A percentile compares a stretch with the other conserved stretches of the same genome.
Conservation (phyloP, 2,329 filamentous ascomycete genomes). For the Aureobasidium sp. region DNA sequence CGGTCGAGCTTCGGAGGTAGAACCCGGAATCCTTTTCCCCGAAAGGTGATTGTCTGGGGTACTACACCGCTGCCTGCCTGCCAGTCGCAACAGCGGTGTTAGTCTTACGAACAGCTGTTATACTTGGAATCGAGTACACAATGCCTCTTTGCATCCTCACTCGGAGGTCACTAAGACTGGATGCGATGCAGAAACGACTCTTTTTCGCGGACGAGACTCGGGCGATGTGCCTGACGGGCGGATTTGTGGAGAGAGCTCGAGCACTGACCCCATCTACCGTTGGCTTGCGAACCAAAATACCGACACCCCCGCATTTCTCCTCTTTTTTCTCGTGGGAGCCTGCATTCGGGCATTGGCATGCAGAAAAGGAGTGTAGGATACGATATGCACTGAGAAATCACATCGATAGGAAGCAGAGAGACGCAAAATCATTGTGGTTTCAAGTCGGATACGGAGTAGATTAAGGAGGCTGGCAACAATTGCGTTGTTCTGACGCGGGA, state of each 20-base stretch:
- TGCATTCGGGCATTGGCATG: too few relatives aligned
- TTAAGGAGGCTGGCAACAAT: neutral
- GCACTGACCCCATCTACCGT: neutral
- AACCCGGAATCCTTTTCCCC: neutral
- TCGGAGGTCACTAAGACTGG: neutral
- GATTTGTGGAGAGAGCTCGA: slow-evolving; percentile 3
- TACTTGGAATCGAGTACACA: too few relatives aligned
- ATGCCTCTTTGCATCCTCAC: neutral
- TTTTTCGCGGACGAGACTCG: neutral
- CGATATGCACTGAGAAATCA: too few relatives aligned
- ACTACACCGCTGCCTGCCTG: too few relatives aligned
- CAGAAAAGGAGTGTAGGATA: too few relatives aligned
- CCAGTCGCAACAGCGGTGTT: too few relatives aligned
- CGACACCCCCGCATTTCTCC: neutral
- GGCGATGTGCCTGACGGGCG: neutral
- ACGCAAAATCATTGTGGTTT: too few relatives aligned
- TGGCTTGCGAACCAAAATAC: neutral
- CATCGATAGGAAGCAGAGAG: too few relatives aligned
- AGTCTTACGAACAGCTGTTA: too few relatives aligned
- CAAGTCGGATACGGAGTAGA: too few relatives aligned
- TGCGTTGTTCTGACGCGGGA: neutral
- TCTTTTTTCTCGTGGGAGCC: too few relatives aligned
- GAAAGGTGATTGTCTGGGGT: neutral
- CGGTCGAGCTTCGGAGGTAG: neutral
- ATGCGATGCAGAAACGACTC: neutral